phyloP scores from a whole-genome alignment of 768 basidiomycete genomes.

The Tylopilus plumbeoviolaceoides region DNA sequence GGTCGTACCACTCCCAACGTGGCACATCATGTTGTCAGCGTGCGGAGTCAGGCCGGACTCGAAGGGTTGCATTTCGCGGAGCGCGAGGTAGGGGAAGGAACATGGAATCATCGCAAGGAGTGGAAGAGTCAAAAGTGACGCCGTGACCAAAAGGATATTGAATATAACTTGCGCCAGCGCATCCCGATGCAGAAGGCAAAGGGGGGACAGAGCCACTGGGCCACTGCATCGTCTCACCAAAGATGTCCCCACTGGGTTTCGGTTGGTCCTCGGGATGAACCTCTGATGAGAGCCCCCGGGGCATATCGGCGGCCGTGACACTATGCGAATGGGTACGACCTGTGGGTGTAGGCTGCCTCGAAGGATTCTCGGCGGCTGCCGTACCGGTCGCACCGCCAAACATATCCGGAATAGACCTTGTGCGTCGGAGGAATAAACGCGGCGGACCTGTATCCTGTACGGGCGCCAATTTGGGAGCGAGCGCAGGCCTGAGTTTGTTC shows the following conservation, averaged over 20 bases:
- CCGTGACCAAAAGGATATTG: conserved; percentile 61
- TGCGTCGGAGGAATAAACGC: conserved; percentile 61
- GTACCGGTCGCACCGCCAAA: conserved; percentile 19
- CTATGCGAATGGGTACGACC: conserved; percentile 76
- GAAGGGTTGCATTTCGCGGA: conserved; percentile 81
- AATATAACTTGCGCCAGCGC: conserved; percentile 30
- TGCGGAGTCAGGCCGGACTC: conserved; percentile 78
- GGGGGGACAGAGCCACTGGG: conserved; percentile 30
- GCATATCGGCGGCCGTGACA: conserved; percentile 67
- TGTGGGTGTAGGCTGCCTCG: conserved; percentile 28
- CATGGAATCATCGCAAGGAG: conserved; percentile 39
- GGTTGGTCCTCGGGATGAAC: conserved; percentile 23
- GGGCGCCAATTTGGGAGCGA: conserved; percentile 19
- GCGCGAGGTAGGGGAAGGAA: conserved; percentile 46
- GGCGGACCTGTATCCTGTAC: conserved; percentile 32
- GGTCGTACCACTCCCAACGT: conserved; percentile 8
- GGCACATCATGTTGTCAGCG: conserved; percentile 37
- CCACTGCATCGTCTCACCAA: conserved; percentile 68
- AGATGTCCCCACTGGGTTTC: conserved; percentile 46
- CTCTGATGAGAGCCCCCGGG: conserved; percentile 34
- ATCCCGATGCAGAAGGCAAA: conserved; percentile 31
- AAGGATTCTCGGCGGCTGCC: conserved; percentile 31
- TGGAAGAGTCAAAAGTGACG: conserved; percentile 62
- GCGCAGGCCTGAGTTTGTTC: conserved; percentile 44
- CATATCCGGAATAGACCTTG: conserved; percentile 69